These are phyloP conservation scores for Citrullus mucosospermus DNA, from an alignment of 306 rosid species.

Conservation along the genomic window DNA sequence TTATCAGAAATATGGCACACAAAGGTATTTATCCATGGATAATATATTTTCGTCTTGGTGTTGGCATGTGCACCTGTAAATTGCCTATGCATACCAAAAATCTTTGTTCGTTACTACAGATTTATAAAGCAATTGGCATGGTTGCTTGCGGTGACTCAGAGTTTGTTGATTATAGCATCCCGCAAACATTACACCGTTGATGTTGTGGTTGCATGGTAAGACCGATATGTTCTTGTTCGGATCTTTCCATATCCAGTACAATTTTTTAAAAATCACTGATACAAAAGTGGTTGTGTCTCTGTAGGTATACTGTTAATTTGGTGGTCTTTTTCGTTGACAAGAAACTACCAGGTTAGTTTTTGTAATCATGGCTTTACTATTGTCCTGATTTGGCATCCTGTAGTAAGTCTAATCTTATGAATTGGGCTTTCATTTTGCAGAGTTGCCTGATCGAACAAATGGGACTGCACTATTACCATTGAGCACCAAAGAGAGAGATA, in stretches of 20 bases:
- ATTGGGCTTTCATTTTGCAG: slow-evolving; percentile 24
- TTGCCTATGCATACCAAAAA: not conserved
- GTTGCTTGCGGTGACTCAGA: slow-evolving; percentile 75
- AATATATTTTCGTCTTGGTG: not conserved
- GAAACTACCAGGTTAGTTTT: slow-evolving; percentile 62
- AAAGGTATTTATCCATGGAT: slow-evolving; percentile 34
- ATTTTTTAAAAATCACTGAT: not conserved
- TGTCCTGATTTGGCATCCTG: not conserved
- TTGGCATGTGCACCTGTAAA: not conserved
- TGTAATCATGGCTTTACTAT: not conserved
- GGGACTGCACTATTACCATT: slow-evolving; percentile 57
- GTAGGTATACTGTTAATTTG: slow-evolving; percentile 96
- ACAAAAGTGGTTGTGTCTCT: slow-evolving; percentile 1
- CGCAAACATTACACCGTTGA: slow-evolving; percentile 99
- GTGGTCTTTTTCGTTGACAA: slow-evolving; percentile 81
- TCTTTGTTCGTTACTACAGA: slow-evolving; percentile 22
- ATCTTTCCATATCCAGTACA: not conserved
- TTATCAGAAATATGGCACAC: slow-evolving; percentile 75
- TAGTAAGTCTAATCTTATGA: not conserved
- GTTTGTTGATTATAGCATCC: slow-evolving; percentile 86
- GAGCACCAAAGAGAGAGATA: slow-evolving; percentile 62
- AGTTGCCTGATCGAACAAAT: slow-evolving; percentile 71
- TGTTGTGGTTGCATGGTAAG: slow-evolving; percentile 94
- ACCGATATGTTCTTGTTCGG: not conserved
- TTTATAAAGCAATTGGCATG: slow-evolving; percentile 71